Percentiles rank a stretch among this genome's conserved stretches.
phyloP scores from a whole-genome alignment of 176 grass and related monocot genomes.

The Raddia guianensis region DNA sequence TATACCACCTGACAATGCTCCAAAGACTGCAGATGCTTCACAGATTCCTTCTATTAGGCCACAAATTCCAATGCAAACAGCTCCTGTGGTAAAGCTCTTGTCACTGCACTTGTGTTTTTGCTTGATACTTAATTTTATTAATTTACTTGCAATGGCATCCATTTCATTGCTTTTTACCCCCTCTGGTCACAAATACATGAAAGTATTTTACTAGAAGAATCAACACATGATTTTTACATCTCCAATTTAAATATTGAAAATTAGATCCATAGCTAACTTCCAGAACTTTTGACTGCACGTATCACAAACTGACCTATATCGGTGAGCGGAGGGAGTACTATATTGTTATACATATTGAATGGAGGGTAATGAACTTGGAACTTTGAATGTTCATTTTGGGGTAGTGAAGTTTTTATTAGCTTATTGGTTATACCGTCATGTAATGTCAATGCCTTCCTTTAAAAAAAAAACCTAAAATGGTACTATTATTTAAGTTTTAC shows the following conservation, averaged over 20 bases:
- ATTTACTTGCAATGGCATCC: slow-evolving; percentile 18
- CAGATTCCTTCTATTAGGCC: slow-evolving; percentile 45
- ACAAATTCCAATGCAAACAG: slow-evolving; percentile 40
- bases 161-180: neutral
- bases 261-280: too few species aligned
- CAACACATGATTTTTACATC: too few species aligned
- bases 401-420: neutral
- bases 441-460: slow-evolving; percentile 10
- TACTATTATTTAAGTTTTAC: slow-evolving; percentile 23
- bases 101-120: neutral
- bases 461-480: neutral
- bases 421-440: neutral
- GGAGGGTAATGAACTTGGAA: neutral
- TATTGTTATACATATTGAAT: slow-evolving; percentile 19
- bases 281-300: too few species aligned
- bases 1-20: slow-evolving; percentile 50
- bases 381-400: neutral
- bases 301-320: too few species aligned
- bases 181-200: too few species aligned
- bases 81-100: slow-evolving; percentile 43
- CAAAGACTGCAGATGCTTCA: slow-evolving; percentile 46
- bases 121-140: slow-evolving; percentile 16
- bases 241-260: too few species aligned
- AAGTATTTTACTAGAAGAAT: too few species aligned
- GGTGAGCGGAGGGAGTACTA: neutral